These are phyloP conservation scores for Haplosporangium gracile DNA, from an alignment of 192 early-diverging fungal genomes.

Conservation along the genomic window DNA sequence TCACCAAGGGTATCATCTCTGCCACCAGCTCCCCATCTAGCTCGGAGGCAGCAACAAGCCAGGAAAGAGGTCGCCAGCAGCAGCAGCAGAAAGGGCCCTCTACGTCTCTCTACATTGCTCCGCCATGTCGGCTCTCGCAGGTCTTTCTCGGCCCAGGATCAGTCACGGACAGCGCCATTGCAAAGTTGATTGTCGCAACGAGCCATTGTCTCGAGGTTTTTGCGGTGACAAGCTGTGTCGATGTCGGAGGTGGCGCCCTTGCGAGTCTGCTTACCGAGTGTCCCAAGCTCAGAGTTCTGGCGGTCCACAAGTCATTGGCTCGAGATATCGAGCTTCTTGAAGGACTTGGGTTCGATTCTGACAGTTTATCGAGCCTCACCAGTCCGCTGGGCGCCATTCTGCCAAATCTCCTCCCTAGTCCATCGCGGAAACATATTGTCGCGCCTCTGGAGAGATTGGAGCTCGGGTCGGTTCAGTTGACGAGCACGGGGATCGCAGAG, in stretches of 20 bases:
- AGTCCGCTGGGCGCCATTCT: background rate
- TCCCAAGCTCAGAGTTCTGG: constrained; percentile 42
- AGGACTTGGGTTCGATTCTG: constrained; percentile 25
- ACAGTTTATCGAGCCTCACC: background rate
- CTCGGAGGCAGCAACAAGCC: background rate
- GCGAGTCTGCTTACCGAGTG: constrained; percentile 42
- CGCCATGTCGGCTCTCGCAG: constrained; percentile 29
- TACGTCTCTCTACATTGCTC: background rate
- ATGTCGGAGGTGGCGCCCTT: constrained; percentile 42
- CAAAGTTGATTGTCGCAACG: constrained; percentile 33
- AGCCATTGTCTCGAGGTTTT: constrained; percentile 38
- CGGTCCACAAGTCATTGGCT: constrained; percentile 32
- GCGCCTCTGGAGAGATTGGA: constrained; percentile 47
- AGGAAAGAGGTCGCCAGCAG: background rate
- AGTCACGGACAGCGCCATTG: constrained; percentile 47
- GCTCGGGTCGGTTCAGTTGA: constrained; percentile 27
- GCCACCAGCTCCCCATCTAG: background rate
- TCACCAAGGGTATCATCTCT: constrained; percentile 23
- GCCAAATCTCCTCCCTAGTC: background rate
- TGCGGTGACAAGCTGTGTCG: constrained; percentile 48
- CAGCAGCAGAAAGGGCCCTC: background rate
- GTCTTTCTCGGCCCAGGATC: constrained; percentile 51
- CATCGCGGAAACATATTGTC: constrained; percentile 14
- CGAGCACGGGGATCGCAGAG: constrained; percentile 25
- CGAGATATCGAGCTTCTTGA: constrained; percentile 37